Evolutionary conservation across 352 stramenopile species (phyloP).

Genomic region (Phytophthora palmivora): DNA sequence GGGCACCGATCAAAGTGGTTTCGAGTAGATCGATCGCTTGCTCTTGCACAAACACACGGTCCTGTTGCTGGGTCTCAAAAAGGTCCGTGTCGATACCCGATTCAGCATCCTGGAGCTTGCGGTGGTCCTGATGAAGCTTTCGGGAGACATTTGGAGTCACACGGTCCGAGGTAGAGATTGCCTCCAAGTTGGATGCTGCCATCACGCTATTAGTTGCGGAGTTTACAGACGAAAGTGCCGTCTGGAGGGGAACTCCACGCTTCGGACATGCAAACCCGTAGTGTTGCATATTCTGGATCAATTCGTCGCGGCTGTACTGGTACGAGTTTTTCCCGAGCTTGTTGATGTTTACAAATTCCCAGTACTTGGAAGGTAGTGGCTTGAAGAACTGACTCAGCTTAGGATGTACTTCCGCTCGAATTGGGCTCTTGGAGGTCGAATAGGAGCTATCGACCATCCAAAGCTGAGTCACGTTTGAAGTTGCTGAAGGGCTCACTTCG

Average conservation of each 20-base stretch:
- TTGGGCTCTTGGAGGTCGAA: constrained; percentile 4
- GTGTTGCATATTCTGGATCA: constrained; percentile 34
- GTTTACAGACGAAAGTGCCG: constrained; percentile 1
- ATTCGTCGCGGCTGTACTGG: constrained; percentile 37
- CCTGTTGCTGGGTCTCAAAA: constrained; percentile 20
- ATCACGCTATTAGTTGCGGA: background rate
- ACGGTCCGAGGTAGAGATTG: background rate
- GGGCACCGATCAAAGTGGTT: constrained; percentile 18
- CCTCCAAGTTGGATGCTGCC: background rate
- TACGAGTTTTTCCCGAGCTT: constrained; percentile 36
- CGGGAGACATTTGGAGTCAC: background rate
- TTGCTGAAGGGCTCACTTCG: constrained; percentile 25
- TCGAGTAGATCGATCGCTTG: constrained; percentile 31
- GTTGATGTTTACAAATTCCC: constrained; percentile 38
- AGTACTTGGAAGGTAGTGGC: constrained; percentile 29
- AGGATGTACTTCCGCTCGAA: constrained; percentile 32
- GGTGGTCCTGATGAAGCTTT: constrained; percentile 2
- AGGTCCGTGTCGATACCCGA: background rate
- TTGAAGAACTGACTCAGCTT: constrained; percentile 34
- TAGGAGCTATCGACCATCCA: constrained; percentile 36
- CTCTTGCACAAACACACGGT: constrained; percentile 27
- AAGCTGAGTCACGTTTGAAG: constrained; percentile 37
- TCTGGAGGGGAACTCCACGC: constrained; percentile 12
- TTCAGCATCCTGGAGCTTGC: background rate
- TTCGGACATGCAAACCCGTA: constrained; percentile 42